A percentile compares a stretch with the other conserved stretches of the same genome.
Evolutionary conservation across 2,329 filamentous ascomycete genomes (phyloP).

Genomic region (Pseudogymnoascus sp.): DNA sequence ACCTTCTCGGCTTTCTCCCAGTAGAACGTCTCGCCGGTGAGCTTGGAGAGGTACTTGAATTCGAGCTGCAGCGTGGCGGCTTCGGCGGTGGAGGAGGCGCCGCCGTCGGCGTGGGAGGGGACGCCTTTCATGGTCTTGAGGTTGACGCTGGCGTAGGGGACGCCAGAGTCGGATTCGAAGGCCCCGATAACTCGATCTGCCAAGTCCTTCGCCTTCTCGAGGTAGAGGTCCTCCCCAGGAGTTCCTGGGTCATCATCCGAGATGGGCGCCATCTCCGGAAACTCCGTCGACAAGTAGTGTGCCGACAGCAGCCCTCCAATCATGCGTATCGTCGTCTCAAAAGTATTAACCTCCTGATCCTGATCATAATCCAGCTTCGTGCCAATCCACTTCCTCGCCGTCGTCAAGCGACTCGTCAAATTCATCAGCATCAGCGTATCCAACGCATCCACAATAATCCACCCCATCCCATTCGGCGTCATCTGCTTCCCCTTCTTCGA

Average conservation of each 20-base stretch:
- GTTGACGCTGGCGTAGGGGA: constrained; percentile 88
- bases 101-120: constrained; percentile 72
- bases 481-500: constrained; percentile 75
- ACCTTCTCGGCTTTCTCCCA: constrained; percentile 90
- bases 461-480: constrained; percentile 82
- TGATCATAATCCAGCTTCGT: constrained; percentile 78
- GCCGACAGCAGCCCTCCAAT: constrained; percentile 85
- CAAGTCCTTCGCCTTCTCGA: constrained; percentile 91
- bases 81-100: constrained; percentile 90
- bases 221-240: constrained; percentile 80
- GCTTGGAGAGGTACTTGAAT: constrained; percentile 91
- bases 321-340: constrained; percentile 98
- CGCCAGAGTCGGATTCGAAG: constrained; percentile 77
- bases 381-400: constrained; percentile 84
- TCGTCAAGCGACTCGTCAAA: constrained; percentile 71
- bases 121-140: constrained; percentile 69
- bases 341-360: constrained; percentile 92
- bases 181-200: constrained; percentile 80
- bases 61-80: constrained; percentile 88
- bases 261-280: constrained; percentile 70
- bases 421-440: constrained; percentile 99
- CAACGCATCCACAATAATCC: constrained; percentile 95
- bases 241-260: constrained; percentile 62
- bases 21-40: constrained; percentile 86
- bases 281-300: constrained; percentile 84